These are phyloP conservation scores for Umbilicaria muhlenbergii DNA, from an alignment of 495 filamentous ascomycete genomes.

Conservation along the genomic window DNA sequence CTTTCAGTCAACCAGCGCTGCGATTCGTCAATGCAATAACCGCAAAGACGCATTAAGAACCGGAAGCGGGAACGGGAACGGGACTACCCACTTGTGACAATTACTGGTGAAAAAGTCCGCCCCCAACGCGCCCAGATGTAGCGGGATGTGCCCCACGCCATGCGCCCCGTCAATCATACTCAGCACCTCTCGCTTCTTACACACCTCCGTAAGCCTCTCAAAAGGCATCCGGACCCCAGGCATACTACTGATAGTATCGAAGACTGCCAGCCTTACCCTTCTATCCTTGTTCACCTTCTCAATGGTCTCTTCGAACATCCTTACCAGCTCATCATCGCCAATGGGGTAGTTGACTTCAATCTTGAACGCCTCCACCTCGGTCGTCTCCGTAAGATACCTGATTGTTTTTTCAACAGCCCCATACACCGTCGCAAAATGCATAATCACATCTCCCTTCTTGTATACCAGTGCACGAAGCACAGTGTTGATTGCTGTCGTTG, in stretches of 20 bases:
- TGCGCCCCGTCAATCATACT: conserved; percentile 70
- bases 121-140: conserved; percentile 47
- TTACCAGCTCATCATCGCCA: conserved; percentile 39
- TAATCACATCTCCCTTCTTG: conserved; percentile 40
- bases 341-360: conserved; percentile 40
- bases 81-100: conserved; percentile 51
- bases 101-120: conserved; percentile 79
- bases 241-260: conserved; percentile 60
- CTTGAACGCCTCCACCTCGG: conserved; percentile 21
- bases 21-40: background rate
- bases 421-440: conserved; percentile 64
- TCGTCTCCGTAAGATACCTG: conserved; percentile 49
- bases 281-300: conserved; percentile 24
- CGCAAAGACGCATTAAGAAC: background rate
- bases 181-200: conserved; percentile 45
- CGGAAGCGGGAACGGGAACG: background rate
- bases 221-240: conserved; percentile 72
- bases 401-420: conserved; percentile 56
- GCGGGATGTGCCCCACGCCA: conserved; percentile 57
- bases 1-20: background rate
- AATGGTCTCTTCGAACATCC: conserved; percentile 33
- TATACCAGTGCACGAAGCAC: conserved; percentile 57
- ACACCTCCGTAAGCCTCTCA: conserved; percentile 44
- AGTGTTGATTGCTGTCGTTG: conserved; percentile 65
- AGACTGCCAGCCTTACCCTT: conserved; percentile 46